Evolutionary conservation across 192 early-diverging fungal species (phyloP), one percentile per base, ranked within the genome.

Genomic region (Coemansia sp.): DNA sequence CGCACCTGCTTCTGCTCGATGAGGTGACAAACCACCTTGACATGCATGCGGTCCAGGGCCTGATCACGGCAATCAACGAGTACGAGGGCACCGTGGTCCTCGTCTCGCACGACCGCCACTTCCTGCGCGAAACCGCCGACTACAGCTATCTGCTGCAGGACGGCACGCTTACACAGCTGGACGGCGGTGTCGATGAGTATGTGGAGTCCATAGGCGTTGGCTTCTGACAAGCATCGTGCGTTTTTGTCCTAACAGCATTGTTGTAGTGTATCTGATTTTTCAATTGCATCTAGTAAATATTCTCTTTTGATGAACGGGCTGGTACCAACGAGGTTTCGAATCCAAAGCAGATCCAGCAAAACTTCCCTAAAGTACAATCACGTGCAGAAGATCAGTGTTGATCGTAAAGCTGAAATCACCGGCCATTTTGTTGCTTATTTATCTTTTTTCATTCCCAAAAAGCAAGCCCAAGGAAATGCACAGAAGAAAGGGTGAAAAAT

Each of bases 1-100:
- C 90, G 40, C 89, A 94, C 64, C 64, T 94, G 57, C 75, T 92
- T 17, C 65, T 92, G 49, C 81, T 94, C 8, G 92, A 94, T 74
- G 92, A 94, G 66, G 90, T 91, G 62, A 94, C 94, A 7, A 97
- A 94, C 67, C 95, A 92, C 66, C 79, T 97, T 38, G 95, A 97
- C 81, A 92, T 95, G 84, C 85, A 87, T 42, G 92, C 94, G 4
- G 91, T 94, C 58, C 86, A 91, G 39, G 88, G 88, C 11, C 77
- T 96, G 38, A 82, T 90, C 22, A 84, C 89, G 0, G 88, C 89
- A 1, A 69, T 98, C 61, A 85, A 88, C 66, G 85, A 83, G 46
- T 95, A 83, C 64, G 67, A 81, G 6, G 95, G 95, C 3, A 88
- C 90, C 1, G 85, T 95, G 7, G 74, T 96, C 14, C 48, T 94